phyloP scores from a whole-genome alignment of 495 filamentous ascomycete genomes.

The Elasticomyces elasticus region DNA sequence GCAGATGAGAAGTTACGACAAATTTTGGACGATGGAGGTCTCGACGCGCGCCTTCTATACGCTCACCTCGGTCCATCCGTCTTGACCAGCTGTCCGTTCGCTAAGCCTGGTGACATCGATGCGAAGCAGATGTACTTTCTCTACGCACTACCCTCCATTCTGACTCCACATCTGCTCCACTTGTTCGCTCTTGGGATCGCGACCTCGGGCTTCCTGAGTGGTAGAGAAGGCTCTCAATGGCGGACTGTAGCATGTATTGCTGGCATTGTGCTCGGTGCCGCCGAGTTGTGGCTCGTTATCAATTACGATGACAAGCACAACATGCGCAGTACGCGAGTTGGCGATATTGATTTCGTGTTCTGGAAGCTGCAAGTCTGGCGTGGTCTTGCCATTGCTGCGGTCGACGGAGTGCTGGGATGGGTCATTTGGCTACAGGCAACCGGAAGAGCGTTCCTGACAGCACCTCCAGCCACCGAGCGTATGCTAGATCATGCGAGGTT shows the following conservation, averaged over 20 bases:
- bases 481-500: slow-evolving; percentile 35
- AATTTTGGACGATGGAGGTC: slow-evolving; percentile 37
- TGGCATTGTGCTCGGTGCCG: slow-evolving; percentile 45
- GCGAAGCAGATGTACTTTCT: slow-evolving; percentile 52
- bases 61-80: slow-evolving; percentile 67
- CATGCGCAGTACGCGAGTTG: slow-evolving; percentile 43
- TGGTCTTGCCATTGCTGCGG: slow-evolving; percentile 44
- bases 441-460: slow-evolving; percentile 55
- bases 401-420: slow-evolving; percentile 51
- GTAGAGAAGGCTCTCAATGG: slow-evolving; percentile 53
- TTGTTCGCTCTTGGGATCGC: slow-evolving; percentile 56
- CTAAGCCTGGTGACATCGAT: slow-evolving; percentile 58
- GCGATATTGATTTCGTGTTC: slow-evolving; percentile 56
- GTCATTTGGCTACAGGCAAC: slow-evolving; percentile 67
- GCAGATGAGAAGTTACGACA: slow-evolving; percentile 39
- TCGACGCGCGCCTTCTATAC: slow-evolving; percentile 69
- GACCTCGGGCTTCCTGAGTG: slow-evolving; percentile 45
- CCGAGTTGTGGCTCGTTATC: slow-evolving; percentile 53
- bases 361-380: slow-evolving; percentile 55
- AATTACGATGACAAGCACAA: slow-evolving; percentile 55
- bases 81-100: slow-evolving; percentile 68
- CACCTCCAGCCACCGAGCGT: slow-evolving; percentile 40
- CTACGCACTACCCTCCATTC: slow-evolving; percentile 66
- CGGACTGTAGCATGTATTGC: slow-evolving; percentile 57
- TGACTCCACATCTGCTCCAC: slow-evolving; percentile 70